Evolutionary conservation across 1,284 basidiomycete species (phyloP), one percentile per base, ranked within the genome.

Genomic region (Cutaneotrichosporon mucoides): DNA sequence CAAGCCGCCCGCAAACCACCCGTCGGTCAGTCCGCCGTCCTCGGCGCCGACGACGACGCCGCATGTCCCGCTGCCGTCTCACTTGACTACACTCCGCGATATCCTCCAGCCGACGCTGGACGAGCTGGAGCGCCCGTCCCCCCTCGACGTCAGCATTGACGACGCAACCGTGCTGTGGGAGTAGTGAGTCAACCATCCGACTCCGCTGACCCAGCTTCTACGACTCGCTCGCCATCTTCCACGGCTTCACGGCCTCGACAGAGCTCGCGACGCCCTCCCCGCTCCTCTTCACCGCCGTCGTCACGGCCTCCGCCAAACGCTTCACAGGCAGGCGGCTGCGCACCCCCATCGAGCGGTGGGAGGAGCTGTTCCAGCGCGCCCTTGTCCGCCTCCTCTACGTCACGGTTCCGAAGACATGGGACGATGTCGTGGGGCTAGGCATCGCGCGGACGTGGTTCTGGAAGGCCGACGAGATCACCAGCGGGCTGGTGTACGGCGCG

Each of bases 381-480:
- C 58, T 65, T 13, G 45, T 62, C 15, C 52, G 60, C 6, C 56
- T 65, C 9, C 60, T 65, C 1, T 62, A 58, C 56, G 51, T 56
- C 10, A 58, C 58, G 1, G 55, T 59, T 2, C 55, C 57, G 3
- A 62, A 60, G 56, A 60, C 61, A 5, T 65, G 63, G 63, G 63
- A 65, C 51, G 63, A 65, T 47, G 49, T 53, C 6, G 63, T 65
- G 15, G 63, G 55, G 6, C 57, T 65, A 2, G 57, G 63, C 38
- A 62, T 65, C 11, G 63, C 63, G 12, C 57, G 63, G 5, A 60
- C 58, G 11, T 65, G 61, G 61, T 62, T 60, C 49, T 62, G 61
- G 61, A 65, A 62, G 40, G 63, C 63, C 5, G 63, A 65, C 51
- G 58, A 60, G 55, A 62, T 62, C 56, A 60, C 59, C 1, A 46